phyloP scores from a whole-genome alignment of 345 rosid species.

The Moringa oleifera region DNA sequence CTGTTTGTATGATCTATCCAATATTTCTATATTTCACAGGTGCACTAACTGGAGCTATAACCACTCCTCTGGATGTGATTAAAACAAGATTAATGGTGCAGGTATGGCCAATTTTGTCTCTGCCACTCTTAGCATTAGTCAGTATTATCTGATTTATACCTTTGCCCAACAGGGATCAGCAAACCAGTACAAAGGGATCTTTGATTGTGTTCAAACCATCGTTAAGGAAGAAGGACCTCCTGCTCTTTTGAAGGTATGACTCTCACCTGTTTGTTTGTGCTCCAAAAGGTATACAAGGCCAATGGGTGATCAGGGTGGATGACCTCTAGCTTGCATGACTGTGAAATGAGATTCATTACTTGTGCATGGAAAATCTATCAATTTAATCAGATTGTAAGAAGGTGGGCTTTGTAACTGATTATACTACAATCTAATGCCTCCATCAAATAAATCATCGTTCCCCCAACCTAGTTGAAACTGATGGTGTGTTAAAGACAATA shows the following conservation, averaged over 20 bases:
- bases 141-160: background rate
- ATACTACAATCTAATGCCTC: background rate
- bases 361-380: slow-evolving; percentile 1
- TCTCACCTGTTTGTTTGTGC: slow-evolving; percentile 1
- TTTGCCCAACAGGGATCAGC: slow-evolving; percentile 56
- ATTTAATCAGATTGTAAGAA: background rate
- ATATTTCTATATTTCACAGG: slow-evolving; percentile 33
- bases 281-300: background rate
- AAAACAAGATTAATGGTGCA: slow-evolving; percentile 97
- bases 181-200: slow-evolving; percentile 69
- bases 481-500: background rate
- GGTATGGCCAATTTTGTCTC: slow-evolving; percentile 34
- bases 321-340: no score
- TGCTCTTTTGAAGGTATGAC: slow-evolving; percentile 77
- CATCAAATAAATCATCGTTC: no score
- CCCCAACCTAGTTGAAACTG: background rate
- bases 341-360: no score
- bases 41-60: slow-evolving; percentile 93
- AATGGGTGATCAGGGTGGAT: no score
- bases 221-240: slow-evolving; percentile 81
- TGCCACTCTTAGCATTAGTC: background rate
- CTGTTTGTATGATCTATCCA: no score
- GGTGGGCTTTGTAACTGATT: no score
- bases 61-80: slow-evolving; percentile 96
- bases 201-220: slow-evolving; percentile 82